Evolutionary conservation across 1,284 basidiomycete genomes (phyloP), one percentile per base, ranked within the genome.

Genomic region (Retiboletus fuscus): DNA sequence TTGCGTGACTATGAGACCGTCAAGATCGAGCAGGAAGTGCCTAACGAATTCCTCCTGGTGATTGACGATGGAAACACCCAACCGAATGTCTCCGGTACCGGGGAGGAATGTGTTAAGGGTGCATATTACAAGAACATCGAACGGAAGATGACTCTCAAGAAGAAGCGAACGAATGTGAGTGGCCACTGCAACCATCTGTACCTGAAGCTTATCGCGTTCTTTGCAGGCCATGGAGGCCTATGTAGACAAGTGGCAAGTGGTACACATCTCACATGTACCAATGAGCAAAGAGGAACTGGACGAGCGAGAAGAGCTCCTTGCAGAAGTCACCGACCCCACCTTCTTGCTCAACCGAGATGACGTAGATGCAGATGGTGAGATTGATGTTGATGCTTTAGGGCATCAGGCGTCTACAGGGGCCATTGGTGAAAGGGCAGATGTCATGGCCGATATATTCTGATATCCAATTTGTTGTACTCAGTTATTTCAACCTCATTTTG

Each of bases 91-190:
- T 68, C 70, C 5, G 61, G 73, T 12, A 69, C 57, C 22, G 72
- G 69, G 10, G 73, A 78, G n/a, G 73, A 79, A 61, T 80, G 87
- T 69, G 82, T 82, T 47, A 90, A 90, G 76, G 95, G 93, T 24
- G 95, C 92, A 0, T 96, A 94, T 81, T 96, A 95, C 85, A 96
- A 95, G 83, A 92, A 92, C 78, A 94, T 96, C 71, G 91, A 93
- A 80, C 90, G 93, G 71, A 95, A 95, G 81, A 95, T 95, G 88
- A 85, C 91, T 28, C 84, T 97, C 62, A 95, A 95, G 83, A 96
- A 96, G 86, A 94, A 92, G 80, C 89, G 95, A 20, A 89, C 88
- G 26, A 93, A 92, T 81, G 95, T 95, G 74, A 81, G 90, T 81
- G 64, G 26, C 7, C 44, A 67, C 51, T 20, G 28, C 8, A 41